Conservation (phyloP, 2,329 filamentous ascomycete genomes). For the Thielaviopsis punctulata region DNA sequence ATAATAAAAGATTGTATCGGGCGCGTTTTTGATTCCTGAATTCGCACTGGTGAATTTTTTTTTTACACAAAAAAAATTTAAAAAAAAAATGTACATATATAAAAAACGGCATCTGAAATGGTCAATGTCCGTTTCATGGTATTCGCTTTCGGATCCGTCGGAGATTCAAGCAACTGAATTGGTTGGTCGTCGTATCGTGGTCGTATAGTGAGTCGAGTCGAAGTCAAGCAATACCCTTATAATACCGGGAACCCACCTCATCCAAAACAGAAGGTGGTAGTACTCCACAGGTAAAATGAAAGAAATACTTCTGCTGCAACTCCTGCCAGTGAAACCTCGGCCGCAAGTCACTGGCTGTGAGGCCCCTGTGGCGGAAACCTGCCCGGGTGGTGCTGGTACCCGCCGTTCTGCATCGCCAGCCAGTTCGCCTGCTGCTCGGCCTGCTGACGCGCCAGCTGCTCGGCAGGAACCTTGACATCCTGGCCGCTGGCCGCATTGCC, state of each 20-base stretch:
- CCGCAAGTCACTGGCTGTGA: not conserved
- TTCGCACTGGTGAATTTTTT: too few relatives aligned
- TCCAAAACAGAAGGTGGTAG: not conserved
- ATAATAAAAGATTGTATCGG: too few relatives aligned
- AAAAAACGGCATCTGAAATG: not conserved
- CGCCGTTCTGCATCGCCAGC: slow-evolving; percentile 5
- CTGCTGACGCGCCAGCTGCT: slow-evolving; percentile 29
- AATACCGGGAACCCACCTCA: not conserved
- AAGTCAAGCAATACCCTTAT: too few relatives aligned
- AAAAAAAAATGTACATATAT: not conserved
- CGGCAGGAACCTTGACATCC: slow-evolving; percentile 43
- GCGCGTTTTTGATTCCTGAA: too few relatives aligned
- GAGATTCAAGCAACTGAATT: too few relatives aligned
- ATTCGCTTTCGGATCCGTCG: too few relatives aligned
- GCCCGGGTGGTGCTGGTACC: slow-evolving; percentile 1
- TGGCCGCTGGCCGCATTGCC: slow-evolving; percentile 22
- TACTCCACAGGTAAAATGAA: not conserved
- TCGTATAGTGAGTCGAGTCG: too few relatives aligned
- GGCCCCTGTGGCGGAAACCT: slow-evolving; percentile 3
- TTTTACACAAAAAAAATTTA: too few relatives aligned
- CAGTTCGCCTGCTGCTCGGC: slow-evolving; percentile 5
- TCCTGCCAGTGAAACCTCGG: too few relatives aligned
- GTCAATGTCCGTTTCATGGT: too few relatives aligned
- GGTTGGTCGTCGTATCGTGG: too few relatives aligned
- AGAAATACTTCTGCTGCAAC: not conserved